Base-by-base conservation (phyloP, 2,329 filamentous ascomycete genomes). In the Claviceps monticola region DNA sequence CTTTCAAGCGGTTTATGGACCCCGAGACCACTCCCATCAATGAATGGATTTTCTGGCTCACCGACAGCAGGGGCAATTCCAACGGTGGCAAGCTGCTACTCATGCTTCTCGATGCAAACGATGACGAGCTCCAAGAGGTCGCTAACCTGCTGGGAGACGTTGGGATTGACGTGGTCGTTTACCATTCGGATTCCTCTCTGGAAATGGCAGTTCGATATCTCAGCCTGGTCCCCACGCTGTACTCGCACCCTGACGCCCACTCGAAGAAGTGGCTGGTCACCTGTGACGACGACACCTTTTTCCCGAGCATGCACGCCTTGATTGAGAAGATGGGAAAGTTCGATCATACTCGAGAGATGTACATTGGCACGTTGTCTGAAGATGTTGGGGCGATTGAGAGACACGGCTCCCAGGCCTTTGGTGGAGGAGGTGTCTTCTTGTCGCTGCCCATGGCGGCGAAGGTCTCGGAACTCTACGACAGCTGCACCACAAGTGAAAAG, bases 251-350 rank as follows among this genome's bases (percentile, higher is more conserved):
- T 2, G 72, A 73, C 2, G 67, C 74, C 46, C 61, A 59, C 23
- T 61, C 61, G 34, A 77, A 74, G 63, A 79, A 76, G 57, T 83
- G 80, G 80, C 70, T 79, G 1, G 78, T 79, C 14, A 72, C 77
- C 14, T 82, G 80, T 60, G 79, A 83, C 56, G 80, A 83, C 57
- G 80, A 83, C 56, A 83, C 80, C 3, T 83, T 81, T 61, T 83
- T 83, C 68, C 73, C 75, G 5, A 80, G 74, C 53, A 78, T 82
- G 62, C 68, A 79, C 50, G 71, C 66, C 11, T 65, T 83, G 13
- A 67, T 74, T 3, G 67, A 75, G 39, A 74, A 70, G 47, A 68
- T 83, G 43, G 65, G 64, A n/a, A 63, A 69, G 4, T 78, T 74
- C 58, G 75, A 83, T 56, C 66, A 75, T 53, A 68, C 64, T 1